Evolutionary conservation across 176 grass and related monocot species (phyloP), one percentile per base, ranked within the genome.

Genomic region (bread wheat (Triticum aestivum)): DNA sequence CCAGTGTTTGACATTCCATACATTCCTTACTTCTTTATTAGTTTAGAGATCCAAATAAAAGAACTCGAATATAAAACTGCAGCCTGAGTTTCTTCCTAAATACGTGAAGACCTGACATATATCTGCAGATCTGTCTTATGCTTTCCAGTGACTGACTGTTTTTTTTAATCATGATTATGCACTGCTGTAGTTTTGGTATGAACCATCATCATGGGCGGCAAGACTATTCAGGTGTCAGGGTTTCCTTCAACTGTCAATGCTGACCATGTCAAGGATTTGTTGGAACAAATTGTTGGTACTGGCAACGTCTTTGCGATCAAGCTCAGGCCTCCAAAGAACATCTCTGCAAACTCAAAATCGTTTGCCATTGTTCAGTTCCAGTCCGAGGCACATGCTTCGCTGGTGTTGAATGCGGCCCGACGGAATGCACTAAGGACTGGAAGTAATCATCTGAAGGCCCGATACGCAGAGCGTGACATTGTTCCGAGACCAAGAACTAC

Each of bases 321-420:
- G 80, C 83, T 98, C 65, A 87, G 91, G 84, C 85, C 61, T 77
- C 91, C 93, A 56, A 98, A 27, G 85, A 71, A 49, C 5, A 9
- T 89, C 26, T 79, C 73, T 82, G 9, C 35, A 83, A 93, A n/a
- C 58, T 93, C 95, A 76, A 95, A 9, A 83, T 73, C 88, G 3
- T 92, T 73, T 85, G 93, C 80, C 34, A 54, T 98, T 45, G 93
- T 98, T 87, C 95, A 98, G 83, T 98, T 98, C 63, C 51, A 81
- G 34, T 65, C 45, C 13, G 85, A 69, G 61, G 82, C 49, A 81
- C 49, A 88, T 77, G 93, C 86, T 72, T 65, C 56, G 75, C 35
- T 78, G 62, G 85, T 98, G 58, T 49, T 65, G 52, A 51, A 9
- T 72, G 69, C 65, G 1, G 86, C 41, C 67, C 69, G 18, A 68